Base-by-base conservation (phyloP, 176 grass and related monocot species). In the Eragrostis nindensis region DNA sequence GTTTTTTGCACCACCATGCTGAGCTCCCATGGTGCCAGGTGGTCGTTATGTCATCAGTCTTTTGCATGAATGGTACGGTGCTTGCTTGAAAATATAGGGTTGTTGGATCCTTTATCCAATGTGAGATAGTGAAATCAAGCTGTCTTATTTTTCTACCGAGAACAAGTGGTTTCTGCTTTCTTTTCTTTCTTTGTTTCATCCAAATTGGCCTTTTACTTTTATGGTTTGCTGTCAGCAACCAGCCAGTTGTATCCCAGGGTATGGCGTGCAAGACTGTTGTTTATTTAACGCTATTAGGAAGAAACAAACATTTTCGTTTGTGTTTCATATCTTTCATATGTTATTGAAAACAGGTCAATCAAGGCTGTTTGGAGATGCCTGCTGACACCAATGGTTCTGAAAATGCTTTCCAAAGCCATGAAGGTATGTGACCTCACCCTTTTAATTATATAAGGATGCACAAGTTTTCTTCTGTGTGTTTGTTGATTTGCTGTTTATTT, bases 351-450 rank as follows among this genome's bases (percentile, higher is more conserved):
- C 85, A 93, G 91, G 84, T 42, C 26, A 71, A 71, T 78, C 73
- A 84, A 74, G 63, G 55, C 63, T 81, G 26, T 79, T 78, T 90
- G 36, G 53, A 66, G 67, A 73, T 54, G 21, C 64, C 66, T 71
- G 62, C 26, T 16, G 53, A 70, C 27, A 46, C 11, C 21, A 41
- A 50, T 36, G 52, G 48, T 84, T 77, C 46, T 79, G 66, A 87
- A 71, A 69, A 74, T 88, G 73, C 49, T 6, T 69, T 80, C 76
- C 71, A 87, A 78, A 84, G 7, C 73, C 53, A 87, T 8, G 62
- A 87, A 79, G 87, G 91, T 93, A 87, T 16, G 56, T n/a, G n/a
- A n/a, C 43, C 26, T 74, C 11, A 8, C 47, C 12, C 42, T 84
- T 80, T 76, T 50, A n/a, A 52, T 42, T 39, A 44, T 52, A 77